These are phyloP conservation scores for Pezizomycotina sp. DNA, from an alignment of 2,329 filamentous ascomycete genomes.

Conservation along the genomic window DNA sequence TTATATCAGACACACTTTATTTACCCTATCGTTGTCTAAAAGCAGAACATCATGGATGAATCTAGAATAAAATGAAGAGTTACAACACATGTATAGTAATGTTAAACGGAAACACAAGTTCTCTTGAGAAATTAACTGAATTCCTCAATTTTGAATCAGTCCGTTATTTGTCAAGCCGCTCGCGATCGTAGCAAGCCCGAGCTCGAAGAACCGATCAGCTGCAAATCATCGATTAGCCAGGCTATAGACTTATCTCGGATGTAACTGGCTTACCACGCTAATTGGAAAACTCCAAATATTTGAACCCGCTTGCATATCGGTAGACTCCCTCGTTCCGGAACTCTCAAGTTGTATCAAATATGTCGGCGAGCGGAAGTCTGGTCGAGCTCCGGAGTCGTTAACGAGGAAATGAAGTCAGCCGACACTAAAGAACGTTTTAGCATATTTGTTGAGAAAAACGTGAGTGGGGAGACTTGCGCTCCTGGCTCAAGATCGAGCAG, in stretches of 20 bases:
- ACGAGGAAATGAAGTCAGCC: conserved; percentile 4
- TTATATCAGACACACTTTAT: too few species aligned
- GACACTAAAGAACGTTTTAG: neutral
- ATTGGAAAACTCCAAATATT: conserved; percentile 4
- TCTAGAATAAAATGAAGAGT: too few species aligned
- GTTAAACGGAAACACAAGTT: too few species aligned
- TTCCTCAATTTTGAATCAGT: too few species aligned
- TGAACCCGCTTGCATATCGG: conserved; percentile 2
- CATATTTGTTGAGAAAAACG: neutral
- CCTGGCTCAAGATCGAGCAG: conserved; percentile 6
- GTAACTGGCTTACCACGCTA: conserved; percentile 1
- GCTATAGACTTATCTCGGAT: neutral
- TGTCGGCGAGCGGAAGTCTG: conserved; percentile 2
- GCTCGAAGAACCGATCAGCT: conserved; percentile 8
- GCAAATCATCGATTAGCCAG: neutral
- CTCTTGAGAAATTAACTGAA: too few species aligned
- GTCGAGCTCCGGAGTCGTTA: neutral
- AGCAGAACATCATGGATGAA: too few species aligned
- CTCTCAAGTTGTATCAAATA: conserved; percentile 3
- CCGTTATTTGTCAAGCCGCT: too few species aligned
- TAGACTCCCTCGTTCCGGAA: conserved; percentile 1
- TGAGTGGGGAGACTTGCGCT: neutral
- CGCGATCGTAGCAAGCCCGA: conserved; percentile 5
- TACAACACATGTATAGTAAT: too few species aligned
- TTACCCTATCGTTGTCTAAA: too few species aligned